phyloP scores from a whole-genome alignment of 805 yeast species.

The Zygoascus flipseniorum region DNA sequence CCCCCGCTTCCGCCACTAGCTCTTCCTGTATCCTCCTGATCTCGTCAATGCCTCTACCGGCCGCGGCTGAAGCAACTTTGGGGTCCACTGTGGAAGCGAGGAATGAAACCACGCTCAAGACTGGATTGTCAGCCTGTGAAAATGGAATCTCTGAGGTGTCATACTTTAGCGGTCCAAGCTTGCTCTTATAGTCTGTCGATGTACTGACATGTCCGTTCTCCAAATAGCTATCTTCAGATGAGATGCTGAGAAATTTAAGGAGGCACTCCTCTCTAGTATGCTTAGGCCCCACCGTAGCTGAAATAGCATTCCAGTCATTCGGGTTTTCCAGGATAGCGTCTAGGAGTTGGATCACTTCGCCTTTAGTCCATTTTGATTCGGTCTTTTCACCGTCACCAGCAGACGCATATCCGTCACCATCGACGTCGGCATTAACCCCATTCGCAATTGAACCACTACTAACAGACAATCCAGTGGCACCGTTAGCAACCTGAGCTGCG shows the following conservation, averaged over 20 bases:
- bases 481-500: not conserved
- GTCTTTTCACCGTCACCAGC: not conserved
- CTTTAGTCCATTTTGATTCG: conserved; percentile 51
- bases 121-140: conserved; percentile 83
- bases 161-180: conserved; percentile 67
- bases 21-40: conserved; percentile 34
- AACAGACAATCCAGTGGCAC: conserved; percentile 19
- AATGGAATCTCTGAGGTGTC: conserved; percentile 74
- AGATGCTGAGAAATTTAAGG: conserved; percentile 60
- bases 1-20: conserved; percentile 3
- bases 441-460: not conserved
- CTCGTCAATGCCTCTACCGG: conserved; percentile 39
- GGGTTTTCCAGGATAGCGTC: conserved; percentile 54
- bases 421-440: conserved; percentile 7
- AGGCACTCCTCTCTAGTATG: conserved; percentile 75
- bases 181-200: conserved; percentile 20
- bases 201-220: conserved; percentile 30
- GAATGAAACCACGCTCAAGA: conserved; percentile 85
- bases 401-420: conserved; percentile 4
- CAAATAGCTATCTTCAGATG: conserved; percentile 68
- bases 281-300: conserved; percentile 50
- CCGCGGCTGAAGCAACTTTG: conserved; percentile 76
- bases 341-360: conserved; percentile 51
- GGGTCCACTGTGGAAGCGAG: conserved; percentile 80
- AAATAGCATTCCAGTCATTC: conserved; percentile 73